A percentile compares a stretch with the other conserved stretches of the same genome.
phyloP scores from a whole-genome alignment of 192 early-diverging fungal genomes.

The Backusella macrospora region DNA sequence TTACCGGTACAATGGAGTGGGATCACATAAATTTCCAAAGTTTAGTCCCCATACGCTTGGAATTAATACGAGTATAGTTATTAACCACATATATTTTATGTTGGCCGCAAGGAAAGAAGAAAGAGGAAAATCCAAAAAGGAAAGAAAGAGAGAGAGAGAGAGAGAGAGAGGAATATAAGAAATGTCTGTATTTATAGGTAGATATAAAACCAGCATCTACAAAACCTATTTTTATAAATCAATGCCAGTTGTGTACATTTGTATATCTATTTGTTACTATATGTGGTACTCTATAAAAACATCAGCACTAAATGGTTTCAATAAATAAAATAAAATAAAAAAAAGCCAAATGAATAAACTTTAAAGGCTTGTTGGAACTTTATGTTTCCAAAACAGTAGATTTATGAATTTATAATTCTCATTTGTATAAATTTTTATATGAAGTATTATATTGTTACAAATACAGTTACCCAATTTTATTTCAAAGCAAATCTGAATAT shows the following conservation, averaged over 20 bases:
- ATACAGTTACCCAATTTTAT: too few relatives aligned
- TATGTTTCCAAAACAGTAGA: too few relatives aligned
- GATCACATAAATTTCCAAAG: constrained; percentile 31
- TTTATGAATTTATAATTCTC: too few relatives aligned
- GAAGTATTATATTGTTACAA: too few relatives aligned
- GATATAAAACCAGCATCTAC: neutral
- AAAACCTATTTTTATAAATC: constrained; percentile 17
- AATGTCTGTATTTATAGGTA: neutral
- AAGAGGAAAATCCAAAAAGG: neutral
- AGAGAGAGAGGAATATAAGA: neutral
- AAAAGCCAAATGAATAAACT: neutral
- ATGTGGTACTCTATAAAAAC: constrained; percentile 61
- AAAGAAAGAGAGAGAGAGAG: neutral
- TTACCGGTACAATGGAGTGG: constrained; percentile 35
- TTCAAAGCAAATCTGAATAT: too few relatives aligned
- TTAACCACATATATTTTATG: neutral
- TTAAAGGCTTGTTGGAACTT: neutral
- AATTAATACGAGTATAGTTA: neutral
- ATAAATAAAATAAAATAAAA: neutral
- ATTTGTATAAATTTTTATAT: too few relatives aligned
- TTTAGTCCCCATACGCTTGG: neutral
- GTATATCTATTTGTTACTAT: constrained; percentile 56
- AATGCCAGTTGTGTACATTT: constrained; percentile 14
- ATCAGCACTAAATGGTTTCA: constrained; percentile 19
- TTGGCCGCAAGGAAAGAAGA: neutral